Evolutionary conservation across 768 basidiomycete genomes (phyloP), one percentile per base, ranked within the genome.

Genomic region (Pseudohyphozyma bogoriensis): DNA sequence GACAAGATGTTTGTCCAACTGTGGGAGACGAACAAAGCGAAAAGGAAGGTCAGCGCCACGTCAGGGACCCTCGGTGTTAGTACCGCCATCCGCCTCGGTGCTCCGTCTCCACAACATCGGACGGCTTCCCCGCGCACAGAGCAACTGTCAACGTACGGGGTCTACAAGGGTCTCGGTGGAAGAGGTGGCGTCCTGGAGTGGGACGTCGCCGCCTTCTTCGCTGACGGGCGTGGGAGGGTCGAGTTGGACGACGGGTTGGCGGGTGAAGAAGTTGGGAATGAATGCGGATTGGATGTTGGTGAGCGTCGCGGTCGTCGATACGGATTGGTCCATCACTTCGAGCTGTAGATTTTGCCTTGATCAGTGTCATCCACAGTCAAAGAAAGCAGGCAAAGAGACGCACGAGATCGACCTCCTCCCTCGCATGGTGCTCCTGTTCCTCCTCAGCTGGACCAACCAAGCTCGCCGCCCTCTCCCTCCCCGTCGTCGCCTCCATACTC

Each of bases 311-410:
- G 55, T 40, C 32, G 55, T 56, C 45, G 45, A 35, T 11, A 56
- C 55, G 22, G 40, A 32, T 42, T 42, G 54, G 54, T 55, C 54
- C 18, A 55, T 39, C 40, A 55, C 54, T 26, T 52, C 51, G 51
- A 52, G 51, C 51, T 52, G 31, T 15, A 18, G 15, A 15, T 15
- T 24, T 31, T 20, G 47, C 18, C 24, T 13, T 15, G 24, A 18
- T 2, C 4, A 51, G 18, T 6, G 20, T 52, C 36, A 52, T 35
- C 36, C 16, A 22, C n/a, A 15, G 22, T 22, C 50, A 18, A 1
- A 10, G 9, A 6, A 26, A 51, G 18, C 1, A 5, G 9, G 4
- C 15, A 3, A 15, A 13, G 6, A 15, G 16, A 45, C 54, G 26
- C 42, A 55, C 42, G 12, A 55, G 28, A 13, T 55, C 54, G 29